phyloP scores from a whole-genome alignment of 164 flowering plant genomes.

The Buxus sempervirens region DNA sequence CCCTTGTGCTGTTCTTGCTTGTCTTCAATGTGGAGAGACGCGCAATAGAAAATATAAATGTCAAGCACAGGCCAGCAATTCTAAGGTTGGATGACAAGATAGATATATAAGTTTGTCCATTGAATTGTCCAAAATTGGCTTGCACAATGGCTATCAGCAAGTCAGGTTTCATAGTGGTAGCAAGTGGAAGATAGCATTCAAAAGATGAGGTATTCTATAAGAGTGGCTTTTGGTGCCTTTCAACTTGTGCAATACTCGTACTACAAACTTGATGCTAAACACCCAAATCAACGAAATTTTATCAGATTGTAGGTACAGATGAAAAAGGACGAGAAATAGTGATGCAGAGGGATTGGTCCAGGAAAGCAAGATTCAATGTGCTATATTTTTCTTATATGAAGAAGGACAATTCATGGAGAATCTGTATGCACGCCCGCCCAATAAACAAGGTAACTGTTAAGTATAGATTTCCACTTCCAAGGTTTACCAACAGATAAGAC shows the following conservation, averaged over 20 bases:
- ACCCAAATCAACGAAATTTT: no score
- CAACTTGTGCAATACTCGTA: conserved; percentile 9
- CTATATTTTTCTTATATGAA: no score
- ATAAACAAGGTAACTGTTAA: no score
- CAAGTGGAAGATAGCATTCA: conserved; percentile 10
- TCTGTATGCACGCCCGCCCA: no score
- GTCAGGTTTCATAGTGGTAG: neutral
- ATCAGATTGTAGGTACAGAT: no score
- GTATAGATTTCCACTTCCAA: no score
- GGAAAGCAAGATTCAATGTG: no score
- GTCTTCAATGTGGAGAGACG: neutral
- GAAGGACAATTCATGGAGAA: no score
- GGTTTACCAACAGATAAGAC: no score
- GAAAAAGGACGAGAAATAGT: no score
- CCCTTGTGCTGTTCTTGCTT: conserved; percentile 3
- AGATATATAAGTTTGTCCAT: neutral
- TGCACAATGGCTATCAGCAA: conserved; percentile 1
- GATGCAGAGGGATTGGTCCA: no score
- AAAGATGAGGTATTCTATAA: conserved; percentile 1
- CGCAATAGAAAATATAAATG: neutral
- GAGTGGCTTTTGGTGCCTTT: conserved; percentile 13
- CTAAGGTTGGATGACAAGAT: neutral
- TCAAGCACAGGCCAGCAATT: neutral
- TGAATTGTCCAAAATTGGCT: conserved; percentile 7
- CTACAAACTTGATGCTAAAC: no score